Evolutionary conservation across 2,329 filamentous ascomycete genomes (phyloP), one percentile per base, ranked within the genome.

Genomic region (Pseudomassariella vexata): DNA sequence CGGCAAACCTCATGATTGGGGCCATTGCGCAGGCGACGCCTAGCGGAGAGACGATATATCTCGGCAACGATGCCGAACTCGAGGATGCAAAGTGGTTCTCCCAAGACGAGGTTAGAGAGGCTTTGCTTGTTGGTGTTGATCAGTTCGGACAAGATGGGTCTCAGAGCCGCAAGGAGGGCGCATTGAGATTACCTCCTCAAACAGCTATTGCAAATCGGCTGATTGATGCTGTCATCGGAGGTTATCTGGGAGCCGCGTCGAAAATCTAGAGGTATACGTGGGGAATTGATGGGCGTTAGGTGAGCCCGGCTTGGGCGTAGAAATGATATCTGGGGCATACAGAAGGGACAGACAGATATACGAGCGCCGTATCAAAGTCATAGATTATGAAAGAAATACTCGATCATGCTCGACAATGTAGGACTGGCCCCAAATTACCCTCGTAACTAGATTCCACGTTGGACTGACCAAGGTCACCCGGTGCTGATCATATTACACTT

Each of bases 151-250:
- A 83, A 24, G 55, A 65, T 2, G 63, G 81, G 2, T 73, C 76
- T 0, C 62, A 73, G 24, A 81, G 71, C 9, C 89, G 88, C 51
- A 82, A 79, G 53, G 78, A 89, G 54, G 88, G 87, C 0, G 76
- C 70, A 4, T 57, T 98, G 63, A 75, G 86, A 35, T 59, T 98
- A 52, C 92, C 92, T 27, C 87, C 88, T 3, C 65, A 70, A 37
- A 94, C 88, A 21, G 90, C 92, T 2, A 96, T 98, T 70, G 92
- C 92, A 11, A 85, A 96, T 57, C 84, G 89, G 55, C 61, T 96
- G 52, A 79, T 98, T 47, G 71, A 68, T 32, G 86, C 88, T 1
- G 87, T 95, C 10, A 74, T 82, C 1, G 76, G 79, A 30, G 87
- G 87, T 0, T 92, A 85, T 54, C 63, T 85, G 38, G 68, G 67